phyloP scores from a whole-genome alignment of 805 yeast species.

The Ogataea pignaliae region DNA sequence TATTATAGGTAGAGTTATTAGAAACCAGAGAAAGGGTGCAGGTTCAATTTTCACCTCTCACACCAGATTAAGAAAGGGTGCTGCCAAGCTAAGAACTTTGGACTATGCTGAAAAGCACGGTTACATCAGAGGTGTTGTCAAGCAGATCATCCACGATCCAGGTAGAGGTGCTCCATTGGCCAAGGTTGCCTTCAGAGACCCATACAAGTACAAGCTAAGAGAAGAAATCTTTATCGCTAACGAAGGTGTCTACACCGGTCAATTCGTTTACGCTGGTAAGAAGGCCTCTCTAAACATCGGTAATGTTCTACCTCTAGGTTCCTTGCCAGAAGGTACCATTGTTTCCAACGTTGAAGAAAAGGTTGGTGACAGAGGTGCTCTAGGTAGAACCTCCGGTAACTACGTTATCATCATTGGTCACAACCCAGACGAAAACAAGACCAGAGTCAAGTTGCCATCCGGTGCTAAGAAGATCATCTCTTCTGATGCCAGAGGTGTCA shows the following conservation, averaged over 20 bases:
- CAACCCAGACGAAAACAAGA: slow-evolving; percentile 98
- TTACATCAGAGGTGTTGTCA: slow-evolving; percentile 98
- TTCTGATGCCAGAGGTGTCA: slow-evolving; percentile 98
- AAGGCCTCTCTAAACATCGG: slow-evolving; percentile 96
- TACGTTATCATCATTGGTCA: slow-evolving; percentile 98
- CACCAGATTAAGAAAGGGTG: slow-evolving; percentile 99
- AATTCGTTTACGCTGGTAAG: slow-evolving; percentile 98
- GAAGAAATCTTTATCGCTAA: slow-evolving; percentile 98
- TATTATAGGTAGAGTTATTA: slow-evolving; percentile 91
- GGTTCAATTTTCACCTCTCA: slow-evolving; percentile 99
- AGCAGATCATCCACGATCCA: slow-evolving; percentile 98
- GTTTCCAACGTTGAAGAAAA: slow-evolving; percentile 97
- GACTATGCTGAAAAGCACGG: slow-evolving; percentile 99
- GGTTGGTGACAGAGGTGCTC: slow-evolving; percentile 99
- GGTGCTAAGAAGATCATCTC: slow-evolving; percentile 97
- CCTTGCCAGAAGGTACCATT: slow-evolving; percentile 99
- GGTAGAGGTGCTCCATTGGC: slow-evolving; percentile 99
- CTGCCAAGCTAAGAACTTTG: slow-evolving; percentile 99
- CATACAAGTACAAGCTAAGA: slow-evolving; percentile 96
- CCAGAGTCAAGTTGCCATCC: slow-evolving; percentile 98
- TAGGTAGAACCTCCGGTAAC: slow-evolving; percentile 99
- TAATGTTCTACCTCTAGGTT: slow-evolving; percentile 93
- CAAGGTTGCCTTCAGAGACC: slow-evolving; percentile 98
- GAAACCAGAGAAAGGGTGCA: slow-evolving; percentile 99
- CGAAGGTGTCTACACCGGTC: slow-evolving; percentile 99